A percentile compares a stretch with the other conserved stretches of the same genome.
Evolutionary conservation across 2,329 filamentous ascomycete species (phyloP).

Genomic region (Aureobasidium sp.): DNA sequence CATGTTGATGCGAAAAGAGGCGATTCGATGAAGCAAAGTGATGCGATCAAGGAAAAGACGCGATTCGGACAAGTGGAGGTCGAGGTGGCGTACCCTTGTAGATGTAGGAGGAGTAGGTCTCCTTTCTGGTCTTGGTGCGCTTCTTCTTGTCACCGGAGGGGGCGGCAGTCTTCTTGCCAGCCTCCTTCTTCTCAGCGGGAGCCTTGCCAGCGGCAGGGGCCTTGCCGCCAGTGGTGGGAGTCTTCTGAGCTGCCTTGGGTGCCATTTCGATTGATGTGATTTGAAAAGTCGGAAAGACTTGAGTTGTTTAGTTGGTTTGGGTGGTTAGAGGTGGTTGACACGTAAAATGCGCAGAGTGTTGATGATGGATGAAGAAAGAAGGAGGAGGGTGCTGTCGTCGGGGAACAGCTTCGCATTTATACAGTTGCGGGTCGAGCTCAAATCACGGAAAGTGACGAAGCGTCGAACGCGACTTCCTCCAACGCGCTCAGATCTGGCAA

Average conservation of each 20-base stretch:
- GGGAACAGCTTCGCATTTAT: conserved; percentile 26
- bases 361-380: conserved; percentile 30
- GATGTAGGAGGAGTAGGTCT: conserved; percentile 99
- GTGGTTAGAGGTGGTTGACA: conserved; percentile 26
- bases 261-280: conserved; percentile 64
- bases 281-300: conserved; percentile 23
- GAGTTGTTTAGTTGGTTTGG: conserved; percentile 25
- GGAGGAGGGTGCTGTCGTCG: conserved; percentile 35
- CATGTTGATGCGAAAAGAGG: conserved; percentile 13
- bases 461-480: not conserved
- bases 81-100: conserved; percentile 73
- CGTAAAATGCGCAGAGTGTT: conserved; percentile 22
- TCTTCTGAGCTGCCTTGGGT: conserved; percentile 98
- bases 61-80: conserved; percentile 7
- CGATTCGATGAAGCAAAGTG: conserved; percentile 16
- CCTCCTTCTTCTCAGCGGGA: conserved; percentile 98
- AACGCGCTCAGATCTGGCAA: not conserved
- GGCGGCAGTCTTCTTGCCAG: conserved; percentile 96
- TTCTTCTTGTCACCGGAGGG: conserved; percentile 99
- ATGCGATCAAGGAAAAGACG: conserved; percentile 19
- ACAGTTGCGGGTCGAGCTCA: not conserved
- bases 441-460: not conserved
- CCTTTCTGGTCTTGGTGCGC: conserved; percentile 99
- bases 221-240: conserved; percentile 89
- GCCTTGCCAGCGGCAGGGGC: conserved; percentile 65